Conservation (phyloP, 805 yeast genomes). For the Jamesozyma spencerorum region DNA sequence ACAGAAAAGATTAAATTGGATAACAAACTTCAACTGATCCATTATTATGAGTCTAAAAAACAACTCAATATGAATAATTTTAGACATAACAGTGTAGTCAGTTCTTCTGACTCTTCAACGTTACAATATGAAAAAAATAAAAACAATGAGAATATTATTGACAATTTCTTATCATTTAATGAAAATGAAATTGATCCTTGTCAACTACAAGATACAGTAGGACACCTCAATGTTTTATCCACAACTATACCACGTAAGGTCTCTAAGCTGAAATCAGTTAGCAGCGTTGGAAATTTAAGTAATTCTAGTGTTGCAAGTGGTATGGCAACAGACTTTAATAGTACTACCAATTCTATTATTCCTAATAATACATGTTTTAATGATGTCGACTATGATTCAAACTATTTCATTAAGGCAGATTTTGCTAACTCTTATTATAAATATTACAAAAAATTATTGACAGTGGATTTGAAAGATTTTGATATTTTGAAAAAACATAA, state of each 20-base stretch:
- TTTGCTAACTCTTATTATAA: conserved; percentile 15
- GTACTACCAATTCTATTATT: not conserved
- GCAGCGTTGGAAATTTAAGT: no score
- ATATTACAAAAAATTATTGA: conserved; percentile 18
- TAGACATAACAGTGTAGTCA: conserved; percentile 16
- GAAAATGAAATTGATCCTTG: conserved; percentile 13
- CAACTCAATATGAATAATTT: conserved; percentile 6
- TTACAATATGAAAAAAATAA: conserved; percentile 11
- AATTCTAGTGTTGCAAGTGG: no score
- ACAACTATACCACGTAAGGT: not conserved
- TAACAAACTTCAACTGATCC: conserved; percentile 2
- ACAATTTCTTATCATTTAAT: conserved; percentile 11
- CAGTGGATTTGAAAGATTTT: conserved; percentile 14
- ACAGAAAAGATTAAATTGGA: conserved; percentile 1
- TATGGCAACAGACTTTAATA: not conserved
- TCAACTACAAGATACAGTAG: conserved; percentile 2
- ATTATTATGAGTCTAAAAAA: conserved; percentile 9
- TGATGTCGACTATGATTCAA: not conserved
- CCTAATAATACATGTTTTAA: not conserved
- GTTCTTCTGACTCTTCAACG: conserved; percentile 13
- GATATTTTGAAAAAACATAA: conserved; percentile 18
- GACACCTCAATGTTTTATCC: not conserved
- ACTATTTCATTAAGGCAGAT: conserved; percentile 2
- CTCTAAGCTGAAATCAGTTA: not conserved
- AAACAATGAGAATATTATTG: conserved; percentile 8